Conservation (phyloP, 2,329 filamentous ascomycete species). For the Pleomassaria siparia region DNA sequence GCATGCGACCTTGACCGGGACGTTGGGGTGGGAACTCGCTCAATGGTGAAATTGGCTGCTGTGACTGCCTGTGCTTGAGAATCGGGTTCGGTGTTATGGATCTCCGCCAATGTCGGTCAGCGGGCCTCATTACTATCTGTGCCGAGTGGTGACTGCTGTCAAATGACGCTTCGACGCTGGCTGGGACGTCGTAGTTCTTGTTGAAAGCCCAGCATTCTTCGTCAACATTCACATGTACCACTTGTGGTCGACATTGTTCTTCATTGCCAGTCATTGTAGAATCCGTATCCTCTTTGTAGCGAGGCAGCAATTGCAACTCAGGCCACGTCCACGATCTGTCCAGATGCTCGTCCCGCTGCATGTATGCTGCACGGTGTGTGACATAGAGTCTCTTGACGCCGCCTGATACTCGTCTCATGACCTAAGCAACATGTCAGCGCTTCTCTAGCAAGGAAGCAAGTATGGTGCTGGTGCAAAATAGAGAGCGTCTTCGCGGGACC, state of each 20-base stretch:
- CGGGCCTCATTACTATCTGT: slow-evolving; percentile 37
- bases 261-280: slow-evolving; percentile 35
- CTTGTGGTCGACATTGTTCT: slow-evolving; percentile 44
- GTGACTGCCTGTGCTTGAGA: slow-evolving; percentile 30
- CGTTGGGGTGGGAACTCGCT: slow-evolving; percentile 34
- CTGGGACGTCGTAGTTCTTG: slow-evolving; percentile 62
- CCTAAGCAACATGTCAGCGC: background rate
- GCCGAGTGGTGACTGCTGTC: slow-evolving; percentile 33
- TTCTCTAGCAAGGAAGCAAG: background rate
- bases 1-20: slow-evolving; percentile 26
- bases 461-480: too few species aligned
- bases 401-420: slow-evolving; percentile 71
- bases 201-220: slow-evolving; percentile 71
- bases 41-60: slow-evolving; percentile 40
- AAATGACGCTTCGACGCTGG: slow-evolving; percentile 51
- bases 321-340: slow-evolving; percentile 68
- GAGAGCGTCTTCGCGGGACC: too few species aligned
- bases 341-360: slow-evolving; percentile 62
- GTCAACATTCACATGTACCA: slow-evolving; percentile 62
- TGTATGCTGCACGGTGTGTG: slow-evolving; percentile 73
- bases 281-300: slow-evolving; percentile 53
- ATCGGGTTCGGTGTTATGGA: slow-evolving; percentile 39
- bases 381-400: slow-evolving; percentile 68
- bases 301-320: slow-evolving; percentile 63
- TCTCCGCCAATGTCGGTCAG: slow-evolving; percentile 35